Base-by-base conservation (phyloP, 257 asterid species). In the Thymus mandschuricus region DNA sequence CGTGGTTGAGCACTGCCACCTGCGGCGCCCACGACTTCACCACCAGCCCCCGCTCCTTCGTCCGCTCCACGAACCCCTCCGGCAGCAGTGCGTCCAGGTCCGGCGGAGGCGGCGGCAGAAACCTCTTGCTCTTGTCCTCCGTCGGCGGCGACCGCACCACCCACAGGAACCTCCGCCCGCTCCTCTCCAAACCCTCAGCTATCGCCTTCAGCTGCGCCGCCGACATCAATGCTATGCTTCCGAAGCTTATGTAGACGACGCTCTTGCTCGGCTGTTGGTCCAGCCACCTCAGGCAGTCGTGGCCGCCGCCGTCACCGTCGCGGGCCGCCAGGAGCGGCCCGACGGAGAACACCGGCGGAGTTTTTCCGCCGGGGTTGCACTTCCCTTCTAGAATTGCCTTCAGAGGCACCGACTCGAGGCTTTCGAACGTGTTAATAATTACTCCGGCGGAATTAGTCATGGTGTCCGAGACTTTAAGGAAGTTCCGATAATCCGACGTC, bases 191-290 rank as follows among this genome's bases (percentile, higher is more conserved):
- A 4, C 88, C 95, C 1, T 65, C 46, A 0, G 89, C 91, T 1
- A 82, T 69, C 43, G 84, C 89, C n/a, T 31, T 76, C 52, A 86
- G 28, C 64, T 88, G 95, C 10, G 76, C 81, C 1, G 28, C 71
- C 0, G 79, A 61, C 3, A 82, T 50, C 54, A 72, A 13, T 1
- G 93, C 94, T 60, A 74, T 44, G 59, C 96, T 89, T 12, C 96
- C 96, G 54, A 89, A 89, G 45, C 90, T 80, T 11, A 87, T 41
- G 68, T 68, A 84, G 9, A 87, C 85, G 7, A 89, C 96, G 54
- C 94, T 87, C 35, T 72, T 60, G 28, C 62, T 68, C 96, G 21
- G 21, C 21, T 21, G 21, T 21, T 21, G 21, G 21, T 21, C 21
- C 21, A 21, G 21, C 21, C 21, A 89, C 2, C 63, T 61, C 7